These are phyloP conservation scores for Domatiomyces globalis DNA, from an alignment of 2,329 filamentous ascomycete genomes.

Conservation along the genomic window DNA sequence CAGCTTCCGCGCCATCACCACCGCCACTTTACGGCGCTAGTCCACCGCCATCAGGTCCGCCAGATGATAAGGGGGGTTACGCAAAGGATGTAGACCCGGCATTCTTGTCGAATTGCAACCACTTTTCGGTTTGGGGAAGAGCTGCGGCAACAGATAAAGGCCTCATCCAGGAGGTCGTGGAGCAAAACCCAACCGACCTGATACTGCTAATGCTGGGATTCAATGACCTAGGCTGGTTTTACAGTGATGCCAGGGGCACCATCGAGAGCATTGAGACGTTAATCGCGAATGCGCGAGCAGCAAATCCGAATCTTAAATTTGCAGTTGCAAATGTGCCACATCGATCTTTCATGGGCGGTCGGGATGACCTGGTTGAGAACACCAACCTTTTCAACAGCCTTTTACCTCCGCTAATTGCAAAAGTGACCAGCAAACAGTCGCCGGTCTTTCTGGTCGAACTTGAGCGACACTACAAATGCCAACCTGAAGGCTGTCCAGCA, in stretches of 20 bases:
- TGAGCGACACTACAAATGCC: not conserved
- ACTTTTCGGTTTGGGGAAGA: not conserved
- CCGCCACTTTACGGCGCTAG: not conserved
- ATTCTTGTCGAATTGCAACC: not conserved
- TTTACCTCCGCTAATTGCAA: not conserved
- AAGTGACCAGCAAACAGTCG: not conserved
- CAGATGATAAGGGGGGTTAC: not conserved
- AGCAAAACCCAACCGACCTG: not conserved
- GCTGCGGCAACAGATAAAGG: not conserved
- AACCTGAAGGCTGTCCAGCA: not conserved
- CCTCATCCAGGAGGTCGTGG: not conserved
- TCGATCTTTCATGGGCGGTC: not conserved
- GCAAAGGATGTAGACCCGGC: not conserved
- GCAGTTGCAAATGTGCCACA: not conserved
- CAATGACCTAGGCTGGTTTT: not conserved
- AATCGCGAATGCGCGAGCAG: not conserved
- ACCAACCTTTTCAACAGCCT: not conserved
- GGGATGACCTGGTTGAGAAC: not conserved
- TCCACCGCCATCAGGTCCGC: not conserved
- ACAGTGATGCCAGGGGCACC: not conserved
- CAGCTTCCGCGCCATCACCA: too few species aligned
- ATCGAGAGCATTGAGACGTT: not conserved
- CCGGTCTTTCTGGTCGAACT: not conserved
- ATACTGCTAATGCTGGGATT: not conserved
- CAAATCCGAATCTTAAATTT: not conserved